Evolutionary conservation across 1,284 basidiomycete genomes (phyloP).

Genomic region (Tilletia horrida): DNA sequence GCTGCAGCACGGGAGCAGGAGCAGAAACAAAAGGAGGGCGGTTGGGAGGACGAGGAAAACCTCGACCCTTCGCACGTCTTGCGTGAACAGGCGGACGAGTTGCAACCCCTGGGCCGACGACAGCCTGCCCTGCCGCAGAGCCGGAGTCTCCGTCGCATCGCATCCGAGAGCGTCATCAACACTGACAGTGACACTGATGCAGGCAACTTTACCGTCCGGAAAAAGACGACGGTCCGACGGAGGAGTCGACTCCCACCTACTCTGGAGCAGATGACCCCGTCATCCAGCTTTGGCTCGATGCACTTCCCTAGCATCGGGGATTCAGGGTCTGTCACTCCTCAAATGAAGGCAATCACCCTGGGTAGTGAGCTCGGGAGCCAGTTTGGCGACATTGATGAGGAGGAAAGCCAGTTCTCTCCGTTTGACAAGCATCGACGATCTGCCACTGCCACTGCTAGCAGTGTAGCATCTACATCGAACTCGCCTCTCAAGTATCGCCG

Average conservation of each 20-base stretch:
- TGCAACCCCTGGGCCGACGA: background rate
- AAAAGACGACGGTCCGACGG: background rate
- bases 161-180: background rate
- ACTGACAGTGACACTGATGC: background rate
- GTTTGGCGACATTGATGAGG: constrained; percentile 37
- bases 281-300: constrained; percentile 2
- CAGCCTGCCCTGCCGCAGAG: background rate
- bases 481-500: constrained; percentile 26
- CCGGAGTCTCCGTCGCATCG: constrained; percentile 13
- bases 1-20: constrained; percentile 31
- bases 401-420: background rate
- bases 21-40: constrained; percentile 20
- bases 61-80: background rate
- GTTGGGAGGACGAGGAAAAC: constrained; percentile 25
- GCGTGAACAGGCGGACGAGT: background rate
- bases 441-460: too few species aligned
- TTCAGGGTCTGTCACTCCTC: background rate
- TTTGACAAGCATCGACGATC: too few species aligned
- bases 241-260: background rate
- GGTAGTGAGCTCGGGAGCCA: constrained; percentile 48
- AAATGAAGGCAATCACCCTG: constrained; percentile 29
- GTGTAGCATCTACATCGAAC: constrained; percentile 26
- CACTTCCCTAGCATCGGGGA: background rate
- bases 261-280: background rate
- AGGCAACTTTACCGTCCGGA: background rate